A percentile compares a stretch with the other conserved stretches of the same genome.
These are phyloP conservation scores for Firmiana major DNA, from an alignment of 345 rosid species.

Conservation along the genomic window DNA sequence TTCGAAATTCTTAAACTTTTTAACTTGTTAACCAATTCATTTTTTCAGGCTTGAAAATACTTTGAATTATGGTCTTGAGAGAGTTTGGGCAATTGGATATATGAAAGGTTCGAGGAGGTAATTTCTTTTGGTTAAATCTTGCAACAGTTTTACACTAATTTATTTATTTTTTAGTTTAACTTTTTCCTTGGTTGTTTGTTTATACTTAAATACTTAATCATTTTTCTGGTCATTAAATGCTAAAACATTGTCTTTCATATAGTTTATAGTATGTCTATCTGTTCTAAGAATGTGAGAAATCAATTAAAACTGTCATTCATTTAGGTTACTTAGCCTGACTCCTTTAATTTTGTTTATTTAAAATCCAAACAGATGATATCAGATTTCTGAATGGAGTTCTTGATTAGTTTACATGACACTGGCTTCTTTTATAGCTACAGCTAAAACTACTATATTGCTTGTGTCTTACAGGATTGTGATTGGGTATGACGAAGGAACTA, in stretches of 20 bases:
- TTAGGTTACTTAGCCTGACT: conserved; percentile 10
- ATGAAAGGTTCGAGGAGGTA: conserved; percentile 91
- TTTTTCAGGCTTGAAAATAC: conserved; percentile 65
- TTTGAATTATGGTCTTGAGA: conserved; percentile 87
- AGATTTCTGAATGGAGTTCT: conserved; percentile 7
- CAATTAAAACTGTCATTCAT: background rate
- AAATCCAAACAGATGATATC: conserved; percentile 8
- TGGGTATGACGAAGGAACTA: conserved; percentile 99
- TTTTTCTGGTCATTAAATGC: conserved; percentile 1
- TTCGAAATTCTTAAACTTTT: background rate
- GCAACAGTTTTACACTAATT: background rate
- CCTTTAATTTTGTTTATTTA: conserved; percentile 3
- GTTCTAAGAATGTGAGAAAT: background rate
- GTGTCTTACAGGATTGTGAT: conserved; percentile 68
- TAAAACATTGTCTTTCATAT: background rate
- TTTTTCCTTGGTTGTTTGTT: background rate
- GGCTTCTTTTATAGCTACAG: background rate
- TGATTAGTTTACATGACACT: background rate
- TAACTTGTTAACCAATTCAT: background rate
- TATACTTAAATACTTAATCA: background rate
- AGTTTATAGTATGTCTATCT: background rate
- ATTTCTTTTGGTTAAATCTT: conserved; percentile 20
- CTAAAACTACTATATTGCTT: background rate
- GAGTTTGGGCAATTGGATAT: conserved; percentile 96
- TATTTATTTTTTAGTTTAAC: background rate